A percentile compares a stretch with the other conserved stretches of the same genome.
phyloP scores from a whole-genome alignment of 768 basidiomycete genomes.

The Multifurca ochricompacta region DNA sequence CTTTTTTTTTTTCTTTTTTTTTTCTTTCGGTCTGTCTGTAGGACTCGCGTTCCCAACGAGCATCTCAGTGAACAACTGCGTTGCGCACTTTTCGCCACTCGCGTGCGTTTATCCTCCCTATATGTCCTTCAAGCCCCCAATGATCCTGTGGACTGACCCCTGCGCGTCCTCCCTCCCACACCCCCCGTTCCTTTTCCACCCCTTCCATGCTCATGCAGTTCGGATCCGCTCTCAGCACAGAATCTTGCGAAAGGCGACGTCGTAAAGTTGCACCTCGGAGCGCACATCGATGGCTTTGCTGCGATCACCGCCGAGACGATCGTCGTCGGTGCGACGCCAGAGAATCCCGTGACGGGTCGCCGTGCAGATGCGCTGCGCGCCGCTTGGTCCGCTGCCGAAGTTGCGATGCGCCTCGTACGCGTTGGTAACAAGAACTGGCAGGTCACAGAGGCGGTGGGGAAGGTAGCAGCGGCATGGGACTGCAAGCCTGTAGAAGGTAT shows the following conservation, averaged over 20 bases:
- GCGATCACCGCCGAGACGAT: constrained; percentile 91
- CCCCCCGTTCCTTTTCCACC: background rate
- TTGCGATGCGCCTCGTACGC: constrained; percentile 85
- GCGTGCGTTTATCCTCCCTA: constrained; percentile 48
- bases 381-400: constrained; percentile 88
- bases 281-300: constrained; percentile 97
- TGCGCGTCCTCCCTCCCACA: background rate
- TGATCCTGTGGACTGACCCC: constrained; percentile 6
- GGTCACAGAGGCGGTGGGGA: constrained; percentile 79
- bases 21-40: constrained; percentile 25
- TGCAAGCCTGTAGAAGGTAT: constrained; percentile 93
- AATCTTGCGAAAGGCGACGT: constrained; percentile 79
- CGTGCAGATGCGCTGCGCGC: constrained; percentile 91
- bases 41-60: constrained; percentile 93
- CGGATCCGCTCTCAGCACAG: constrained; percentile 63
- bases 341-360: constrained; percentile 72
- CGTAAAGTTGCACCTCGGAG: constrained; percentile 93
- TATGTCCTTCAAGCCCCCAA: no score
- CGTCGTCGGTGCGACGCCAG: constrained; percentile 70
- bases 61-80: constrained; percentile 90
- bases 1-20: background rate
- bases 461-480: constrained; percentile 61
- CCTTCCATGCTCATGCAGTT: constrained; percentile 36
- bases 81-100: constrained; percentile 95
- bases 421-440: constrained; percentile 94